Conservation (phyloP, 2,329 filamentous ascomycete species). For the Aspergillus sp. region DNA sequence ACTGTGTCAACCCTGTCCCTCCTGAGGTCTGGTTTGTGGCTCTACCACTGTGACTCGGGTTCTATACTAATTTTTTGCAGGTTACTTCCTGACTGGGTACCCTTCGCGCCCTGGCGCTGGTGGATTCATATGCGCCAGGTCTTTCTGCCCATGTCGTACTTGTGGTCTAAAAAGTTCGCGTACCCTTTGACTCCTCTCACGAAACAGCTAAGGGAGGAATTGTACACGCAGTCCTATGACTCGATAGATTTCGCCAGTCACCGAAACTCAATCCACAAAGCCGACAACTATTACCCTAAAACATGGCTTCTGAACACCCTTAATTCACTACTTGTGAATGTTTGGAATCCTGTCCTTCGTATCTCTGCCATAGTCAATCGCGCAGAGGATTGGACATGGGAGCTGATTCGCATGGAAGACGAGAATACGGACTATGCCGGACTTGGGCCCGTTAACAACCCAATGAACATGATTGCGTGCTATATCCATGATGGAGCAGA, state of each 20-base stretch:
- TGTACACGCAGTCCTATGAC: slow-evolving; percentile 77
- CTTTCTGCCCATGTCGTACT: slow-evolving; percentile 86
- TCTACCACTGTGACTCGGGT: background rate
- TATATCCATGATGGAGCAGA: slow-evolving; percentile 82
- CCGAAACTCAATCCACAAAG: slow-evolving; percentile 75
- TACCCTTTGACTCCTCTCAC: slow-evolving; percentile 75
- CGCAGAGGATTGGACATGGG: slow-evolving; percentile 78
- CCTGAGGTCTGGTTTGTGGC: slow-evolving; percentile 76
- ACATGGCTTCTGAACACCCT: slow-evolving; percentile 74
- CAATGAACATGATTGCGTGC: slow-evolving; percentile 86
- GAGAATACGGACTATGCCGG: slow-evolving; percentile 85
- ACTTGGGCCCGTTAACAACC: slow-evolving; percentile 83
- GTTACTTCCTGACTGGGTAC: slow-evolving; percentile 85
- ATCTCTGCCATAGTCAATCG: slow-evolving; percentile 63
- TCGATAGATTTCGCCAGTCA: slow-evolving; percentile 74
- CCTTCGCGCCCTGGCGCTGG: slow-evolving; percentile 89
- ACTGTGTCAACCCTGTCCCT: slow-evolving; percentile 90
- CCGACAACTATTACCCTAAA: slow-evolving; percentile 93
- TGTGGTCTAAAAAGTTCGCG: slow-evolving; percentile 81
- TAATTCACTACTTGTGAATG: slow-evolving; percentile 75
- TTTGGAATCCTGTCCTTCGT: slow-evolving; percentile 80
- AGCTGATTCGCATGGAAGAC: slow-evolving; percentile 86
- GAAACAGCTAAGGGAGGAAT: slow-evolving; percentile 70
- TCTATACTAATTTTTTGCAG: slow-evolving; percentile 29
- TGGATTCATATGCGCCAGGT: slow-evolving; percentile 98